Percentiles rank a stretch among this genome's conserved stretches.
Conservation (phyloP, 177 flowering plant genomes). For the Vitis hybrid region DNA sequence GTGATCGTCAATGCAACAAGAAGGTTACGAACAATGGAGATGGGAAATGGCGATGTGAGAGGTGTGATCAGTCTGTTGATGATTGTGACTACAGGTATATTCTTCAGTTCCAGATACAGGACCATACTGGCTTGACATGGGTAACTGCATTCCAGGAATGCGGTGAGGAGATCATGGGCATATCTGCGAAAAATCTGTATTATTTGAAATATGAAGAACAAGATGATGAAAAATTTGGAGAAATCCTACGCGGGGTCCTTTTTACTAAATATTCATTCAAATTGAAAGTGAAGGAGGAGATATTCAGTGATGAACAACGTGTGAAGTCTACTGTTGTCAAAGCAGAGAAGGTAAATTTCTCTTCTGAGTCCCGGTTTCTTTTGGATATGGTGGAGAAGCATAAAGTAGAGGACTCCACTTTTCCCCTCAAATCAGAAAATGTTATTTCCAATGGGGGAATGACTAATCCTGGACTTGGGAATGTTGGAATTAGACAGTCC, state of each 20-base stretch:
- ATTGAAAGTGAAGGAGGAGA: slow-evolving; percentile 94
- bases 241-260: slow-evolving; percentile 51
- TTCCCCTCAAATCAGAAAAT: slow-evolving; percentile 23
- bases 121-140: slow-evolving; percentile 86
- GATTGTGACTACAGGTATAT: slow-evolving; percentile 92
- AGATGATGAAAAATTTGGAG: slow-evolving; percentile 70
- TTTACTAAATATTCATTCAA: slow-evolving; percentile 66
- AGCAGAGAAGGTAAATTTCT: slow-evolving; percentile 67
- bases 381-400: slow-evolving; percentile 56
- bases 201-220: slow-evolving; percentile 65
- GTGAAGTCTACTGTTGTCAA: slow-evolving; percentile 78
- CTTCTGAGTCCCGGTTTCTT: slow-evolving; percentile 60
- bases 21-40: slow-evolving; percentile 92
- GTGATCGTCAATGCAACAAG: slow-evolving; percentile 87
- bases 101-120: slow-evolving; percentile 87
- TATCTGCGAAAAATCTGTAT: slow-evolving; percentile 76
- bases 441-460: slow-evolving; percentile 21
- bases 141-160: slow-evolving; percentile 93
- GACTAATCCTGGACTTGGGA: slow-evolving; percentile 26
- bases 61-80: slow-evolving; percentile 70
- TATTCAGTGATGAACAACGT: slow-evolving; percentile 82
- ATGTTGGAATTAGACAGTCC: slow-evolving; percentile 25
- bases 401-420: slow-evolving; percentile 30
- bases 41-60: slow-evolving; percentile 91
- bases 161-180: slow-evolving; percentile 86